phyloP scores from a whole-genome alignment of 257 asterid species.

The Nicotiana tabacum region DNA sequence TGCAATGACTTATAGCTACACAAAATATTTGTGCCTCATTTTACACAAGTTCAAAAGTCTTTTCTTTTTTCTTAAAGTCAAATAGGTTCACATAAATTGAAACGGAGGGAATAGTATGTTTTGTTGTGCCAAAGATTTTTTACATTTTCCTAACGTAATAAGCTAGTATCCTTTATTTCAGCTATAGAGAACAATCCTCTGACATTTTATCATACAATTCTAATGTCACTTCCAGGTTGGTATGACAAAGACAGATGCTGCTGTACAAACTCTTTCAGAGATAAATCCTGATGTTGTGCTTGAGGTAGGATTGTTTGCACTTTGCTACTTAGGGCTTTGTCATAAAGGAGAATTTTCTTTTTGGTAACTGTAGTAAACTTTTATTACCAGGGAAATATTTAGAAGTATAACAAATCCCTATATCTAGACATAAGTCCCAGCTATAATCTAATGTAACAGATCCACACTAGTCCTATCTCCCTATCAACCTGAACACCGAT shows the following conservation, averaged over 20 bases:
- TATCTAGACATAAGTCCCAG: too few relatives aligned
- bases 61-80: too few relatives aligned
- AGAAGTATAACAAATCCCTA: too few relatives aligned
- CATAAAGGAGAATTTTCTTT: background rate
- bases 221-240: conserved; percentile 49
- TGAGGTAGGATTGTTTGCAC: conserved; percentile 53
- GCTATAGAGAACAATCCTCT: background rate
- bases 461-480: too few relatives aligned
- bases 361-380: too few relatives aligned
- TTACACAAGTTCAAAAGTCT: too few relatives aligned
- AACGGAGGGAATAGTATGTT: background rate
- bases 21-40: too few relatives aligned
- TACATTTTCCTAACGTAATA: background rate
- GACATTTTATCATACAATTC: conserved; percentile 14
- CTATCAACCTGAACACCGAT: too few relatives aligned
- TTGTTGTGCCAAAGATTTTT: background rate
- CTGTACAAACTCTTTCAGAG: conserved; percentile 90
- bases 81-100: too few relatives aligned
- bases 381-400: too few relatives aligned
- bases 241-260: conserved; percentile 99
- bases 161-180: background rate
- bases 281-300: conserved; percentile 98
- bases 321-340: background rate
- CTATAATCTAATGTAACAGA: too few relatives aligned
- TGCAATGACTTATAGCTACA: too few relatives aligned